Evolutionary conservation across 1,284 basidiomycete genomes (phyloP), one percentile per base, ranked within the genome.

Genomic region (Microbotryum intermedium): DNA sequence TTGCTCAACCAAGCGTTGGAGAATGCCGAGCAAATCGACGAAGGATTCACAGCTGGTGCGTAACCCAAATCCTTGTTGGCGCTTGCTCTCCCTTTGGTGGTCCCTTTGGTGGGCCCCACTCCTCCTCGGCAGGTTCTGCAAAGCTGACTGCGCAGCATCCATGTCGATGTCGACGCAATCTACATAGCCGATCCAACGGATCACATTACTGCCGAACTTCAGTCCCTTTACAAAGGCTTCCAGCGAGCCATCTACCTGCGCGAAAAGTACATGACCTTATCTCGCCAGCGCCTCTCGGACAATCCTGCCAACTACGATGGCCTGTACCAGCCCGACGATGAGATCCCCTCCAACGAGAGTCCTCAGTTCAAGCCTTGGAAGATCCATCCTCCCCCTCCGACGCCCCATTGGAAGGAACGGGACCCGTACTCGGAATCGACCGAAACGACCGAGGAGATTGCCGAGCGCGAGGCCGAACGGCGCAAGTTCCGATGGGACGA

Each of bases 231-330:
- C 56, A 71, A 74, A 7, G 78, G 79, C 5, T 80, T 97, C 72
- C 83, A 87, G 64, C 82, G 80, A 71, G 94, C 90, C 71, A 82
- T 95, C 52, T 82, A 87, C 60, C 78, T 95, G 23, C 85, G 92
- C 25, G 91, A 95, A 78, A 95, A 94, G 75, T 97, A 95, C 76
- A 90, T 93, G 77, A 69, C 78, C 16, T 81, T 82, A 57, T 94
- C 91, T 1, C 81, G 84, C 9, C 92, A 97, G 74, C 82, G 87
- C n/a, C 58, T 74, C 43, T 90, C 91, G 5, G 93, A 97, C 76
- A 88, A 95, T 74, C 92, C 92, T 0, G 82, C 82, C 65, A 89
- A 95, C 74, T 83, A 90, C 72, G 93, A 95, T 68, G 87, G 83
- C 0, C 6, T 23, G 6, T 65, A 57, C 62, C 44, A 53, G 23